These are phyloP conservation scores for Alternaria brassicicola DNA, from an alignment of 2,329 filamentous ascomycete species.

Conservation along the genomic window DNA sequence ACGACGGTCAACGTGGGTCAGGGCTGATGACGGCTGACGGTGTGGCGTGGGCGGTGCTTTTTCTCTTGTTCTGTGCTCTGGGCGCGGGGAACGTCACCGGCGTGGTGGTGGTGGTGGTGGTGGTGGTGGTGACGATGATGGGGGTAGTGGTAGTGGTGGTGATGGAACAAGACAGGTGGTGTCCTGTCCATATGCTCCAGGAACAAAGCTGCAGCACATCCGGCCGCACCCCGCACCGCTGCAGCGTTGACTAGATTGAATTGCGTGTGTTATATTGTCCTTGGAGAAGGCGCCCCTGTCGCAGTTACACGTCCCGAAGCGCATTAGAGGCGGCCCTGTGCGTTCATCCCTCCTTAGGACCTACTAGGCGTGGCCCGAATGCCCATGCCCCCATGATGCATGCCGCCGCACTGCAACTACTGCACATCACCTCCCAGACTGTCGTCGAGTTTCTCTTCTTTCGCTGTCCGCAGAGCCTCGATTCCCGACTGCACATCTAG, in stretches of 20 bases:
- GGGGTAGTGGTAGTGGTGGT: neutral
- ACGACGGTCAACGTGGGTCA: conserved; percentile 13
- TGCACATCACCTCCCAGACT: conserved; percentile 10
- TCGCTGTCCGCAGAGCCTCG: conserved; percentile 6
- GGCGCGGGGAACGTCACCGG: conserved; percentile 1
- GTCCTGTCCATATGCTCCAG: neutral
- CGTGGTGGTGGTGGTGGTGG: neutral
- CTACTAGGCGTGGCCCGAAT: conserved; percentile 10
- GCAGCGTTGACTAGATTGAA: conserved; percentile 5
- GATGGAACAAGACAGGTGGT: neutral
- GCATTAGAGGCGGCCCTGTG: conserved; percentile 22
- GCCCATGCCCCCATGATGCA: conserved; percentile 12
- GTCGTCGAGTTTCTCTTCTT: conserved; percentile 6
- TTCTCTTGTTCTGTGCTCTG: conserved; percentile 16
- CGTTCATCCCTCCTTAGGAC: conserved; percentile 22
- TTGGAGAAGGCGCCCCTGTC: conserved; percentile 21
- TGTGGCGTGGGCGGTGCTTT: conserved; percentile 15
- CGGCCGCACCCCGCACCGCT: conserved; percentile 1
- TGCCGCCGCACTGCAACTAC: neutral
- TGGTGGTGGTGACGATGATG: neutral
- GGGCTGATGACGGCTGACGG: conserved; percentile 18
- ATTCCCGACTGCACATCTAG: conserved; percentile 3
- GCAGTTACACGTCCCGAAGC: conserved; percentile 17
- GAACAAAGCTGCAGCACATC: neutral
- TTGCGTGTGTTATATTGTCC: conserved; percentile 12